phyloP scores from a whole-genome alignment of 208 protist genomes.

The Leishmania gerbilli region DNA sequence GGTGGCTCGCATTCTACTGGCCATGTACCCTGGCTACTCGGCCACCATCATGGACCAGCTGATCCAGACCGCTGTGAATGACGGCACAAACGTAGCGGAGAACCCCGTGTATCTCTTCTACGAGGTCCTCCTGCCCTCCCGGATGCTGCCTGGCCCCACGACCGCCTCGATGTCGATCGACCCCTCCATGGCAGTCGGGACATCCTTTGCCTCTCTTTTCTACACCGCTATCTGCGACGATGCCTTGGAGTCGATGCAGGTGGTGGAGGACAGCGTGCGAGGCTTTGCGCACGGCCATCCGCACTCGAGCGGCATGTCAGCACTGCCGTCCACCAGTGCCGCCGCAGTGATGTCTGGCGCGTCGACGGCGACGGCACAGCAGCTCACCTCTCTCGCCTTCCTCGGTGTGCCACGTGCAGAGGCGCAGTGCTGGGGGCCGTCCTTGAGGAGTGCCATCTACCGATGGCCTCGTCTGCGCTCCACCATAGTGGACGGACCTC shows the following conservation, averaged over 20 bases:
- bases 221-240: slow-evolving; percentile 69
- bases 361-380: slow-evolving; percentile 23
- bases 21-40: slow-evolving; percentile 78
- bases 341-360: slow-evolving; percentile 17
- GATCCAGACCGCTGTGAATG: slow-evolving; percentile 44
- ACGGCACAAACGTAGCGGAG: slow-evolving; percentile 44
- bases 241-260: slow-evolving; percentile 57
- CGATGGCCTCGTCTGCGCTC: slow-evolving; percentile 36
- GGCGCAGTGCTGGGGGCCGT: slow-evolving; percentile 35
- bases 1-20: slow-evolving; percentile 51
- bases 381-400: slow-evolving; percentile 38
- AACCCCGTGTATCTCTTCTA: slow-evolving; percentile 58
- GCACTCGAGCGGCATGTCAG: slow-evolving; percentile 7
- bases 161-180: slow-evolving; percentile 32
- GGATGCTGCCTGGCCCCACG: slow-evolving; percentile 41
- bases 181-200: slow-evolving; percentile 19
- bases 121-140: slow-evolving; percentile 58
- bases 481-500: slow-evolving; percentile 2
- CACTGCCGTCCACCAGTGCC: not conserved
- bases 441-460: slow-evolving; percentile 38
- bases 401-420: slow-evolving; percentile 31
- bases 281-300: slow-evolving; percentile 18
- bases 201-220: slow-evolving; percentile 47
- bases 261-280: slow-evolving; percentile 63
- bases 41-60: slow-evolving; percentile 46